Base-by-base conservation (phyloP, 768 basidiomycete genomes). In the Agaricus subrufescens region DNA sequence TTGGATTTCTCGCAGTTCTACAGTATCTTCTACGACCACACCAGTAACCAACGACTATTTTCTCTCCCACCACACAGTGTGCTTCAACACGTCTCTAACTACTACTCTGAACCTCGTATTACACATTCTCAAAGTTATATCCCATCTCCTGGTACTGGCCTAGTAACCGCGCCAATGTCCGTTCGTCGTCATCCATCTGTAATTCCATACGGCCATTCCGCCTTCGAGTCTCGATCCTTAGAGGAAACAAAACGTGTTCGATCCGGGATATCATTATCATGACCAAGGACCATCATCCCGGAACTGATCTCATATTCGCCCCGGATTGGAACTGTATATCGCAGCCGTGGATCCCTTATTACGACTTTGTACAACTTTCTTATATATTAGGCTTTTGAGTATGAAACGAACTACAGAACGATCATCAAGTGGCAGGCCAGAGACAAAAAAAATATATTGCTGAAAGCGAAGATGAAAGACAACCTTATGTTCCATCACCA, bases 121-220 rank as follows among this genome's bases (percentile, higher is more conserved):
- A 60, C 57, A 25, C 67, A 53, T 46, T 64, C 59, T 46, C 62
- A 51, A n/a, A 65, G 39, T 61, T 52, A 39, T 50, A 56, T 31
- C 59, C 43, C 46, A 34, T 34, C 19, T 72, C 73, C 11, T 88
- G 85, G 86, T 87, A 87, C 64, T 68, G 75, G 45, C 51, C 66
- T 5, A 62, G 64, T 47, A 60, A 57, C 39, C 48, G 51, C 44
- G 39, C 47, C 29, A 44, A 49, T 25, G 47, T 49, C 34, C 58
- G 54, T 11, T 56, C 58, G 23, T 46, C 59, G 26, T 55, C 62
- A 56, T 19, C 63, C 48, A 29, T 61, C 48, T 60, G 62, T 30
- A 60, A 64, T 25, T 66, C 69, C 65, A 71, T 51, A 60, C 49
- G 14, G 38, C 52, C n/a, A 52, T 46, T 23, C 54, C 63, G 29